Evolutionary conservation across 73 alveolate genomes (phyloP).

Genomic region (Paramecium tetraurelia): DNA sequence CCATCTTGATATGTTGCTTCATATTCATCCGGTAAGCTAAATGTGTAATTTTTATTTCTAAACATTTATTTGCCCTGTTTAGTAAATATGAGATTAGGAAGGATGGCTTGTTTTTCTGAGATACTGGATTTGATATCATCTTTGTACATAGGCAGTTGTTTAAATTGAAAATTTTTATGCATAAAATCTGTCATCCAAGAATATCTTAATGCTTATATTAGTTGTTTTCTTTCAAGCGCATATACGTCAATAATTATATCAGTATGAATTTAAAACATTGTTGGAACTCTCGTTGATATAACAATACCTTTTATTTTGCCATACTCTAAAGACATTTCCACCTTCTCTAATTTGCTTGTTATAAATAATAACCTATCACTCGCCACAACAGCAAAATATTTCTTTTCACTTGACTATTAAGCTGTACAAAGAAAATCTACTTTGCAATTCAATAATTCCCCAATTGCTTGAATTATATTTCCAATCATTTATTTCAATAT

Average conservation of each 20-base stretch:
- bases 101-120: background rate
- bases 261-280: conserved; percentile 25
- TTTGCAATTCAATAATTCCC: conserved; percentile 20
- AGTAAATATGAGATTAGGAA: background rate
- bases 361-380: conserved; percentile 20
- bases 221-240: background rate
- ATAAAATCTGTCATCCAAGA: conserved; percentile 53
- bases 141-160: background rate
- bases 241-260: background rate
- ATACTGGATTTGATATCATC: background rate
- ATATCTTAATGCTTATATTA: background rate
- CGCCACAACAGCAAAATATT: background rate
- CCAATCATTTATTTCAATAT: background rate
- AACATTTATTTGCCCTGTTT: background rate
- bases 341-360: background rate
- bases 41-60: background rate
- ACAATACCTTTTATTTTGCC: conserved; percentile 14
- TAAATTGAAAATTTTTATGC: conserved; percentile 24
- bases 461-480: background rate
- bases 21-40: background rate
- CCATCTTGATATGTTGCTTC: conserved; percentile 16
- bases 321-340: background rate
- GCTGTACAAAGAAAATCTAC: background rate
- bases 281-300: background rate
- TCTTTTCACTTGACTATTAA: background rate